Percentiles rank a stretch among this genome's conserved stretches.
Conservation (phyloP, 2,329 filamentous ascomycete genomes). For the Cladosporium sp. region DNA sequence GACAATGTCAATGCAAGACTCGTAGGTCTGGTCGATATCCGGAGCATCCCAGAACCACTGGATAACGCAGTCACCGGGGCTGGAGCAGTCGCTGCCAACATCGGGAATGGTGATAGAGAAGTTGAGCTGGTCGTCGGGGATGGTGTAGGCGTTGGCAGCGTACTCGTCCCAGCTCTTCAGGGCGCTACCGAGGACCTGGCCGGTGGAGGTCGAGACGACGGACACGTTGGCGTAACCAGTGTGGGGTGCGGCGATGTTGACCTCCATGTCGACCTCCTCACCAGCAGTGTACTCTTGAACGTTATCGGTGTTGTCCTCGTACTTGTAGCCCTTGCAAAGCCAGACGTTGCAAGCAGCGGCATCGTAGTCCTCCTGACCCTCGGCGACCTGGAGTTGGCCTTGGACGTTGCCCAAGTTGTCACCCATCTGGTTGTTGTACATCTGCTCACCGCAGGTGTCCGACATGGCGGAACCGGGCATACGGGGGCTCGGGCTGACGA, state of each 20-base stretch:
- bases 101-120: conserved; percentile 54
- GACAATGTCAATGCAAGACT: conserved; percentile 58
- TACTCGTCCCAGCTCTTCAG: conserved; percentile 54
- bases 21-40: conserved; percentile 56
- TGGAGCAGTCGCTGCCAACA: conserved; percentile 43
- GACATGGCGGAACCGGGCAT: conserved; percentile 49
- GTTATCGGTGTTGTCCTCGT: conserved; percentile 50
- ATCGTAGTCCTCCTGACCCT: conserved; percentile 24
- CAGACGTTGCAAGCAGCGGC: conserved; percentile 22
- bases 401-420: conserved; percentile 57
- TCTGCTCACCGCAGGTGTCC: conserved; percentile 50
- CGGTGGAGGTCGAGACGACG: conserved; percentile 49
- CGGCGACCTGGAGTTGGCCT: conserved; percentile 47
- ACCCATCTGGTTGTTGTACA: conserved; percentile 48
- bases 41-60: conserved; percentile 60
- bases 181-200: conserved; percentile 44
- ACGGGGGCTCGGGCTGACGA: conserved; percentile 46
- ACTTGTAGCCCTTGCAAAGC: conserved; percentile 51
- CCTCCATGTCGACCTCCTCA: conserved; percentile 41
- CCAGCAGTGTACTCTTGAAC: conserved; percentile 50
- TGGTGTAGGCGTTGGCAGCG: conserved; percentile 43
- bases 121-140: conserved; percentile 41
- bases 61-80: conserved; percentile 50
- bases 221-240: conserved; percentile 55
- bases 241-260: conserved; percentile 50